Evolutionary conservation across 2,329 filamentous ascomycete species (phyloP).

Genomic region (Samsoniella hepiali): DNA sequence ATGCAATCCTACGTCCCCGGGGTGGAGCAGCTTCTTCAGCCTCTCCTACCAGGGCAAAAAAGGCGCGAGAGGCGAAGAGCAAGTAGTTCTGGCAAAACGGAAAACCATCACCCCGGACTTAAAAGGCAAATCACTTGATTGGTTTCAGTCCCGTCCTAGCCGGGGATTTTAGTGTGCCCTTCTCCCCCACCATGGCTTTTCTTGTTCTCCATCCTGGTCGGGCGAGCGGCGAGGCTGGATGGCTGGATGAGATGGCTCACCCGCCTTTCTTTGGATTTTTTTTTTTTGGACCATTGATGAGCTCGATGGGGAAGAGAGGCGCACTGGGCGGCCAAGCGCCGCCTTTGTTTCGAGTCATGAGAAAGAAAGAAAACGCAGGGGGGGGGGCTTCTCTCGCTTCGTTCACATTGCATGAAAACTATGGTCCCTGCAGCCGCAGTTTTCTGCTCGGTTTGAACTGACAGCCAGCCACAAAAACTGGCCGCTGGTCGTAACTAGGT

Average conservation of each 20-base stretch:
- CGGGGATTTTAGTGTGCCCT: not conserved
- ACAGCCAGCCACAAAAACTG: too few relatives aligned
- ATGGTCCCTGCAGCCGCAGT: too few relatives aligned
- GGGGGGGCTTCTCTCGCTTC: not conserved
- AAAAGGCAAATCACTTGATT: not conserved
- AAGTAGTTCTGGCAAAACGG: not conserved
- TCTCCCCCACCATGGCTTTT: not conserved
- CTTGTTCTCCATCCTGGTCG: constrained; percentile 5
- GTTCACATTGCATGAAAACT: not conserved
- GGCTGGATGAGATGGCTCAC: not conserved
- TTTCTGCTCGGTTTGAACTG: too few relatives aligned
- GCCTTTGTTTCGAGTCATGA: not conserved
- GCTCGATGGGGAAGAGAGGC: not conserved
- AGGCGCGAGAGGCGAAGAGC: not conserved
- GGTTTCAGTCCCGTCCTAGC: not conserved
- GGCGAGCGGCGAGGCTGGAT: constrained; percentile 2
- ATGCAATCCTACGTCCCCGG: not conserved
- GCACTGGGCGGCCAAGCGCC: not conserved
- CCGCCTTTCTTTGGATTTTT: not conserved
- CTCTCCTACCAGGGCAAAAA: not conserved
- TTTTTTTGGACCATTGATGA: not conserved
- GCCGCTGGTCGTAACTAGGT: too few relatives aligned
- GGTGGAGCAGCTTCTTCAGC: not conserved
- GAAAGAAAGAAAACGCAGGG: not conserved
- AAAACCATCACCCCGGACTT: not conserved